These are phyloP conservation scores for Tolypocladium cylindrosporum DNA, from an alignment of 2,329 filamentous ascomycete species.

Conservation along the genomic window DNA sequence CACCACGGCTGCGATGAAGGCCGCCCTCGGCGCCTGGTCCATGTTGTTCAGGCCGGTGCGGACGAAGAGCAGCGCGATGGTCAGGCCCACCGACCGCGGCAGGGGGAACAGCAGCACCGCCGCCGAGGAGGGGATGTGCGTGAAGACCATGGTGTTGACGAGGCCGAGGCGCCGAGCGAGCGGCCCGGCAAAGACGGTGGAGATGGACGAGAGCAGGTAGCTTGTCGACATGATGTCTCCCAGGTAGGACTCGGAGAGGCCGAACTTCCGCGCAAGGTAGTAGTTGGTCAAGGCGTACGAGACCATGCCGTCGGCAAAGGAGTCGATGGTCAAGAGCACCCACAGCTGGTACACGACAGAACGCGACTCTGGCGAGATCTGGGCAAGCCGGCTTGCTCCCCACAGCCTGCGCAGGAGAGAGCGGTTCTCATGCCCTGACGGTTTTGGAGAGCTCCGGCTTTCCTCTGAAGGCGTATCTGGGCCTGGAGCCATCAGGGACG, in stretches of 20 bases:
- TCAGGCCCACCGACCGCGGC: constrained; percentile 38
- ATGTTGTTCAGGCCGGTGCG: constrained; percentile 56
- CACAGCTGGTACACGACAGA: constrained; percentile 54
- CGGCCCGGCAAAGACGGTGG: constrained; percentile 46
- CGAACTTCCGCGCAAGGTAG: constrained; percentile 46
- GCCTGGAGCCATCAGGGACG: not conserved
- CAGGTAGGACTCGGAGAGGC: constrained; percentile 43
- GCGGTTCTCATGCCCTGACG: not conserved
- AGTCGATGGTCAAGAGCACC: constrained; percentile 55
- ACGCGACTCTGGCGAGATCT: constrained; percentile 48
- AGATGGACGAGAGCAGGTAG: constrained; percentile 43
- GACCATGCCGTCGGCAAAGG: constrained; percentile 57
- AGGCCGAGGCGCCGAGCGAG: constrained; percentile 48
- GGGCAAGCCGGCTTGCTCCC: constrained; percentile 29
- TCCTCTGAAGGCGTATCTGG: not conserved
- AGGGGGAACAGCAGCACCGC: constrained; percentile 51
- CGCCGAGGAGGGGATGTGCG: constrained; percentile 50
- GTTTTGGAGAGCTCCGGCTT: not conserved
- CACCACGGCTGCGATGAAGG: constrained; percentile 58
- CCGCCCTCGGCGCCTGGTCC: constrained; percentile 57
- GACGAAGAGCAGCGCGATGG: constrained; percentile 45
- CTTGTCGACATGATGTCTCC: constrained; percentile 47
- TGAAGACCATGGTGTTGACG: constrained; percentile 56
- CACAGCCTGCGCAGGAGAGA: not conserved
- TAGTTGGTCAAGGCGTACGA: constrained; percentile 47